These are phyloP conservation scores for Gnomoniopsis smithogilvyi DNA, from an alignment of 2,329 filamentous ascomycete species.

Conservation along the genomic window DNA sequence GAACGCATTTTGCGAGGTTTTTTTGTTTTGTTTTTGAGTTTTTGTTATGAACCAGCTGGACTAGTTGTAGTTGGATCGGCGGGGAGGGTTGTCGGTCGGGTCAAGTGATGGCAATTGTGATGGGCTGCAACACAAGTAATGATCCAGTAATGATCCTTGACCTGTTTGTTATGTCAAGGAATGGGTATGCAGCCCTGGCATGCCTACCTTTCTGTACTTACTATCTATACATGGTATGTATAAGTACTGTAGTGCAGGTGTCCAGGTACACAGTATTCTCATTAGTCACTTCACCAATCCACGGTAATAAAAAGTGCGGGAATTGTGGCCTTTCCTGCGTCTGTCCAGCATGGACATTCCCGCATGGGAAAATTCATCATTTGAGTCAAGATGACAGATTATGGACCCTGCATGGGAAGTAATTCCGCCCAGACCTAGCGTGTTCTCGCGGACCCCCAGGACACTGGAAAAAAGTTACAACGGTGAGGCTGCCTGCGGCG, in stretches of 20 bases:
- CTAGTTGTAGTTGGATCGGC: not conserved
- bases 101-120: not conserved
- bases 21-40: not conserved
- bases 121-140: not conserved
- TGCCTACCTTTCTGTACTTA: too few species aligned
- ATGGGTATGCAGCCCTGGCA: too few species aligned
- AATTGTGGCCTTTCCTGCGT: not conserved
- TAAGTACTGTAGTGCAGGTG: too few species aligned
- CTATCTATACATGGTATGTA: too few species aligned
- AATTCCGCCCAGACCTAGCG: not conserved
- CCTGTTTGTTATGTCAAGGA: too few species aligned
- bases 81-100: not conserved
- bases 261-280: not conserved
- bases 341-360: not conserved
- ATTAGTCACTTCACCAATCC: too few species aligned
- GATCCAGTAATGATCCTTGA: not conserved
- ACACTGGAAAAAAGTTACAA: not conserved
- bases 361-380: not conserved
- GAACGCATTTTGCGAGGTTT: not conserved
- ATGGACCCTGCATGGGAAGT: not conserved
- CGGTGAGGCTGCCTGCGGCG: too few species aligned
- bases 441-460: not conserved
- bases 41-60: not conserved
- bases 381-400: not conserved
- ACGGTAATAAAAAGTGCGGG: not conserved